Conservation (phyloP, 352 stramenopile species). For the Phytophthora sojae region DNA sequence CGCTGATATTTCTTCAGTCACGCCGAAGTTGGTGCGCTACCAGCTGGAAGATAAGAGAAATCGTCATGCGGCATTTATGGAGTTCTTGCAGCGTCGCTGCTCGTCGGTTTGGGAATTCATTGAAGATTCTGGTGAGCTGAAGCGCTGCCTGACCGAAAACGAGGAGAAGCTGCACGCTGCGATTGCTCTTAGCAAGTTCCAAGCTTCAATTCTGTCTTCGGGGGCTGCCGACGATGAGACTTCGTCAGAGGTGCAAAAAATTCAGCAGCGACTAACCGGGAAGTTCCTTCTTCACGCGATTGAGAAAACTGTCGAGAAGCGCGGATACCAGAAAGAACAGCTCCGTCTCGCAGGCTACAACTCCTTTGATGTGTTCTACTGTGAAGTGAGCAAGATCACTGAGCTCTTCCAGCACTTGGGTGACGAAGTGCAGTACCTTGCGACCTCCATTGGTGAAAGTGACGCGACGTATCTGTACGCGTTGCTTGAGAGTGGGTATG, state of each 20-base stretch:
- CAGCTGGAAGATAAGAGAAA: conserved; percentile 84
- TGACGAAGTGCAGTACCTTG: conserved; percentile 61
- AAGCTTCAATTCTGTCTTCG: conserved; percentile 59
- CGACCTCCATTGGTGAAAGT: conserved; percentile 64
- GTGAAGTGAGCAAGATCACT: conserved; percentile 81
- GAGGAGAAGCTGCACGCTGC: conserved; percentile 83
- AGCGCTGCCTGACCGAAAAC: conserved; percentile 63
- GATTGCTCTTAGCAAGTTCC: conserved; percentile 80
- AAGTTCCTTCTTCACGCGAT: conserved; percentile 81
- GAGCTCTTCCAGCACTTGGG: conserved; percentile 73
- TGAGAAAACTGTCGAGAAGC: conserved; percentile 71
- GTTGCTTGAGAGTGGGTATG: conserved; percentile 72
- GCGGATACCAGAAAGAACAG: conserved; percentile 82
- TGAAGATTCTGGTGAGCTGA: conserved; percentile 56
- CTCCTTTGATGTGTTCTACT: conserved; percentile 90
- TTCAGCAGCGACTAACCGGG: conserved; percentile 56
- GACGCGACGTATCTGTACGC: conserved; percentile 67
- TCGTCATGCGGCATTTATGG: conserved; percentile 64
- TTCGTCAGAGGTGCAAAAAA: conserved; percentile 31
- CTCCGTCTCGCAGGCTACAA: conserved; percentile 85
- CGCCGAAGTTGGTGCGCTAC: conserved; percentile 86
- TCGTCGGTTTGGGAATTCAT: conserved; percentile 68
- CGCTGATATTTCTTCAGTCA: conserved; percentile 51
- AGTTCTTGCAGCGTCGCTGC: conserved; percentile 75
- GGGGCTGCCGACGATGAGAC: conserved; percentile 30